Evolutionary conservation across 352 stramenopile species (phyloP), one percentile per base, ranked within the genome.

Genomic region (Pilasporangium apinafurcum): DNA sequence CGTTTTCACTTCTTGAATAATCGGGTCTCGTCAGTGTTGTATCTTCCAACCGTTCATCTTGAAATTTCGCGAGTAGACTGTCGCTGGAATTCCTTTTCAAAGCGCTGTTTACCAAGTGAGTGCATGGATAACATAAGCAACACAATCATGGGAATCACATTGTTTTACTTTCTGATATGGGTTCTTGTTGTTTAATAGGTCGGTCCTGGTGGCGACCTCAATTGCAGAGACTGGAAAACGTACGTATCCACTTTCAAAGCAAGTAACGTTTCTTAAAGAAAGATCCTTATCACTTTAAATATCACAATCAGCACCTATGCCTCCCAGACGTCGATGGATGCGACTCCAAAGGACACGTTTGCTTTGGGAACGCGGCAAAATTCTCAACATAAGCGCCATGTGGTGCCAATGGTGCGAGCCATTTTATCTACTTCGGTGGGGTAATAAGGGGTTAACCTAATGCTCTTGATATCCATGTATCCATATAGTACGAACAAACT

Each of bases 191-290:
- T 8, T 48, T 28, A 42, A 5, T 21, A 89, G 67, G 51, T 84
- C 31, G 73, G 70, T 18, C 71, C 73, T 30, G 73, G 68, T 0
- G 55, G 43, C 8, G 54, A 66, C 18, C 38, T 65, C 26, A 79
- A 53, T 21, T 68, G 59, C 38, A 63, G 37, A 18, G 55, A 81
- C 42, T 91, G 78, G 75, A 91, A 88, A 44, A 82, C 75, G 75
- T 90, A 66, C 31, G 66, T 59, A 22, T 17, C 22, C 7, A n/a
- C n/a, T n/a, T n/a, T n/a, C n/a, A n/a, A n/a, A n/a, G n/a, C n/a
- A n/a, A n/a, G n/a, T n/a, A n/a, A n/a, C n/a, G n/a, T n/a, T n/a
- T n/a, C n/a, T n/a, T n/a, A n/a, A n/a, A n/a, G n/a, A n/a, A n/a
- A n/a, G n/a, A n/a, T n/a, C n/a, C n/a, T n/a, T n/a, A n/a, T n/a